Evolutionary conservation across 2,329 filamentous ascomycete species (phyloP).

Genomic region (Byssoonygena ceratinophila): DNA sequence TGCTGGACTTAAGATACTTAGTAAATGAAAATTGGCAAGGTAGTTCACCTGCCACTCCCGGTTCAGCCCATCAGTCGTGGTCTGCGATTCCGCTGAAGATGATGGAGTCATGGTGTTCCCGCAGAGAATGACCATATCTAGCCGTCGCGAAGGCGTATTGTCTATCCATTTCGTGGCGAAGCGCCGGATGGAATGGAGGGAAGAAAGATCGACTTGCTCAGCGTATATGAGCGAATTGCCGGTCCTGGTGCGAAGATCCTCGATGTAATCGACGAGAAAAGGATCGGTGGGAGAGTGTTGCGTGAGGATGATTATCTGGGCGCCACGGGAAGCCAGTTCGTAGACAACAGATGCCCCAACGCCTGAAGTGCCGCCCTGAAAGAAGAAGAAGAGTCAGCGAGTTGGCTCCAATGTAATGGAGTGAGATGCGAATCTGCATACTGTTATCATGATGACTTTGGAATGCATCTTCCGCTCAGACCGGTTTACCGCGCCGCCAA

Average conservation of each 20-base stretch:
- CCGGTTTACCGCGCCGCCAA: slow-evolving; percentile 60
- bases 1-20: slow-evolving; percentile 83
- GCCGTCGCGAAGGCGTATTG: slow-evolving; percentile 73
- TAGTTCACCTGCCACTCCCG: slow-evolving; percentile 92
- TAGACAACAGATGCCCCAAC: slow-evolving; percentile 69
- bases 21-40: slow-evolving; percentile 85
- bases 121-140: slow-evolving; percentile 87
- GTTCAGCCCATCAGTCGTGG: slow-evolving; percentile 72
- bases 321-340: slow-evolving; percentile 67
- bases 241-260: slow-evolving; percentile 67
- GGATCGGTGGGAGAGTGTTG: slow-evolving; percentile 70
- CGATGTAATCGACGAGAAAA: slow-evolving; percentile 85
- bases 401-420: no score
- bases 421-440: slow-evolving; percentile 27
- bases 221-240: slow-evolving; percentile 85
- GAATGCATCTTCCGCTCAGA: slow-evolving; percentile 81
- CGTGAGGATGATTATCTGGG: slow-evolving; percentile 83
- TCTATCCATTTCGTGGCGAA: slow-evolving; percentile 99
- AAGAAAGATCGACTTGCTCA: slow-evolving; percentile 82
- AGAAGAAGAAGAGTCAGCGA: background rate
- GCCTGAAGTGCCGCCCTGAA: slow-evolving; percentile 75
- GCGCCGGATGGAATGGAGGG: slow-evolving; percentile 76
- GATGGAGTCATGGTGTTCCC: slow-evolving; percentile 65
- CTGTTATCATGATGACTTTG: slow-evolving; percentile 86
- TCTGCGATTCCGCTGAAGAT: slow-evolving; percentile 44